Evolutionary conservation across 495 filamentous ascomycete species (phyloP).

Genomic region (Daldinia vernicosa): DNA sequence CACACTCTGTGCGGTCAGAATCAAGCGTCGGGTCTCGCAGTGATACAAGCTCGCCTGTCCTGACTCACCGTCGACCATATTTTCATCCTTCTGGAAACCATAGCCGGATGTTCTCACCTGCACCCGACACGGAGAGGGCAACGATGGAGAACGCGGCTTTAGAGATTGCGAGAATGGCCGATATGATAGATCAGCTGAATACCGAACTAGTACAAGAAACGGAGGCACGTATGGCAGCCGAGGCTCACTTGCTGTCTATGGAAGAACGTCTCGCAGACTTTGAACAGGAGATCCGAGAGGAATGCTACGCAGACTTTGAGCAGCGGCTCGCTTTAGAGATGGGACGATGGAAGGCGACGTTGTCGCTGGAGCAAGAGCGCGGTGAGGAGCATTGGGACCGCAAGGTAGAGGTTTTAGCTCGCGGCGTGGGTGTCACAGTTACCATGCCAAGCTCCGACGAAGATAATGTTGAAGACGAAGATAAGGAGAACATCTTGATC

Average conservation of each 20-base stretch:
- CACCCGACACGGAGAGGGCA: constrained; percentile 64
- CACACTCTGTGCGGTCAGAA: constrained; percentile 48
- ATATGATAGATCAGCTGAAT: constrained; percentile 76
- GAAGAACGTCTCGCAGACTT: constrained; percentile 75
- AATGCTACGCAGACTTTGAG: constrained; percentile 88
- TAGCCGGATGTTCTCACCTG: constrained; percentile 49
- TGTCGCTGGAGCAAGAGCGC: constrained; percentile 75
- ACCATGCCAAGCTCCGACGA: constrained; percentile 38
- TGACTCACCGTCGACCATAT: constrained; percentile 43
- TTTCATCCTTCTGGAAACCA: constrained; percentile 54
- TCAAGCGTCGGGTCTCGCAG: constrained; percentile 47
- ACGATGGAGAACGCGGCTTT: constrained; percentile 79
- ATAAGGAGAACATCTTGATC: constrained; percentile 61
- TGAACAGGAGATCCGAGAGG: constrained; percentile 89
- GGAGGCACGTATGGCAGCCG: constrained; percentile 64
- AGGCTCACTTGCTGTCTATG: constrained; percentile 65
- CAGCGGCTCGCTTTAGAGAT: constrained; percentile 75
- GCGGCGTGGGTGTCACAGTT: constrained; percentile 62
- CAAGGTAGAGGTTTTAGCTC: constrained; percentile 86
- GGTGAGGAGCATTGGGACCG: constrained; percentile 86
- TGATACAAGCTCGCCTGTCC: constrained; percentile 48
- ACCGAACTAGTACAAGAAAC: constrained; percentile 68
- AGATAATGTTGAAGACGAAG: constrained; percentile 51
- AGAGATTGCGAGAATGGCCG: constrained; percentile 76
- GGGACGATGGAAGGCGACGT: constrained; percentile 75